Conservation (phyloP, 805 yeast genomes). For the Saitoella complicata region DNA sequence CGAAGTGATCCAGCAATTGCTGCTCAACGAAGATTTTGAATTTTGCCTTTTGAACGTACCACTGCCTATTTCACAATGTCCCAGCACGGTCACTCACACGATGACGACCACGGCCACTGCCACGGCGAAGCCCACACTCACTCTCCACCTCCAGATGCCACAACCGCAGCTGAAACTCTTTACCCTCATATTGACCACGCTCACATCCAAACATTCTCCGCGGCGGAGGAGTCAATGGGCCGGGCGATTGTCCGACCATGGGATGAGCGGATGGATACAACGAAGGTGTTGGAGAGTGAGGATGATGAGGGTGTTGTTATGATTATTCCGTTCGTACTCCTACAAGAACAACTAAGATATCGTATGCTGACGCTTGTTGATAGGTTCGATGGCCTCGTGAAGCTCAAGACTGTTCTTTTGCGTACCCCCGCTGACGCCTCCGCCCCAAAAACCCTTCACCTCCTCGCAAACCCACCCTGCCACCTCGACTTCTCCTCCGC, state of each 20-base stretch:
- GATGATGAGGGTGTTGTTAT: conserved; percentile 68
- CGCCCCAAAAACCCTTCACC: conserved; percentile 53
- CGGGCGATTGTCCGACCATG: conserved; percentile 36
- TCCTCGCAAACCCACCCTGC: conserved; percentile 49
- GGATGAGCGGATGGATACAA: conserved; percentile 30
- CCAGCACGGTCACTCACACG: no score
- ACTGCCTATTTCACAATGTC: no score
- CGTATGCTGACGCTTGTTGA: neutral
- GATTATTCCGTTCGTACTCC: conserved; percentile 37
- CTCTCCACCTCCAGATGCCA: conserved; percentile 48
- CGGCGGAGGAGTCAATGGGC: conserved; percentile 35
- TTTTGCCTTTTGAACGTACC: no score
- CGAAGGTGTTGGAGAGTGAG: conserved; percentile 42
- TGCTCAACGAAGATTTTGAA: no score
- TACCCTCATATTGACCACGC: conserved; percentile 42
- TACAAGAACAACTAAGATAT: neutral
- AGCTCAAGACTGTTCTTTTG: conserved; percentile 54
- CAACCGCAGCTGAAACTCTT: conserved; percentile 45
- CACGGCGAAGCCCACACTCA: conserved; percentile 7
- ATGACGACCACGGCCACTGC: no score
- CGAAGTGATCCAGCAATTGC: no score
- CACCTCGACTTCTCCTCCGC: conserved; percentile 60
- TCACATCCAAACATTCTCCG: conserved; percentile 48
- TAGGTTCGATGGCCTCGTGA: conserved; percentile 51
- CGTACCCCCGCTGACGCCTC: conserved; percentile 39